Conservation (phyloP, 768 basidiomycete genomes). For the Boletus vermiculosoides region DNA sequence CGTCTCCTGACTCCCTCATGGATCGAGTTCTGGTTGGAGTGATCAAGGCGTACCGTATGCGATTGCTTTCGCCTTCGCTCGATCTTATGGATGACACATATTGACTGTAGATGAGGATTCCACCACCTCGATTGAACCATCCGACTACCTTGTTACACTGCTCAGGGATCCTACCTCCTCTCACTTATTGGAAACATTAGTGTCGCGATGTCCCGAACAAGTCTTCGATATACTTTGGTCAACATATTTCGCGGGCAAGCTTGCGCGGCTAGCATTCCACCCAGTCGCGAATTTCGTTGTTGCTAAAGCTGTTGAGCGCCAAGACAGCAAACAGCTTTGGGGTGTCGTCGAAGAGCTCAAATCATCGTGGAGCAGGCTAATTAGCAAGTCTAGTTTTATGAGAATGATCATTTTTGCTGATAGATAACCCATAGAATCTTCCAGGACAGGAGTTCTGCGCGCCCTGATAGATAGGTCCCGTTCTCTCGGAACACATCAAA, state of each 20-base stretch:
- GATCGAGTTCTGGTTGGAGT: constrained; percentile 78
- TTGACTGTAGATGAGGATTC: constrained; percentile 40
- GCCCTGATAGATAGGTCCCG: constrained; percentile 70
- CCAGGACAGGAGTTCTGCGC: constrained; percentile 75
- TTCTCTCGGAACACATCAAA: constrained; percentile 44
- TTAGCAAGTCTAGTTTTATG: constrained; percentile 51
- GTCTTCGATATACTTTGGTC: constrained; percentile 73
- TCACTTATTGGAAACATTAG: constrained; percentile 82
- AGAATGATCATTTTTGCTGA: constrained; percentile 2
- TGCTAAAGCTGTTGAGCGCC: constrained; percentile 69
- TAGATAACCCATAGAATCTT: constrained; percentile 45
- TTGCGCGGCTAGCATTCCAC: constrained; percentile 73
- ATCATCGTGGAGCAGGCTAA: constrained; percentile 56
- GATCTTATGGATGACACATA: background rate
- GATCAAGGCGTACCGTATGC: constrained; percentile 63
- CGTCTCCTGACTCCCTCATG: constrained; percentile 69
- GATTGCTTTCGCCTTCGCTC: background rate
- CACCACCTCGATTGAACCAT: constrained; percentile 43
- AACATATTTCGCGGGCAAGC: constrained; percentile 72
- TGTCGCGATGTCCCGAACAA: constrained; percentile 55
- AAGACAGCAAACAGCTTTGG: constrained; percentile 53
- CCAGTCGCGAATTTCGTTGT: constrained; percentile 95
- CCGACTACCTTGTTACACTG: constrained; percentile 79
- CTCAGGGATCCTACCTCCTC: constrained; percentile 87
- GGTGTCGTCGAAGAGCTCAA: constrained; percentile 60